Evolutionary conservation across 495 filamentous ascomycete species (phyloP).

Genomic region (Neurospora pannonica): DNA sequence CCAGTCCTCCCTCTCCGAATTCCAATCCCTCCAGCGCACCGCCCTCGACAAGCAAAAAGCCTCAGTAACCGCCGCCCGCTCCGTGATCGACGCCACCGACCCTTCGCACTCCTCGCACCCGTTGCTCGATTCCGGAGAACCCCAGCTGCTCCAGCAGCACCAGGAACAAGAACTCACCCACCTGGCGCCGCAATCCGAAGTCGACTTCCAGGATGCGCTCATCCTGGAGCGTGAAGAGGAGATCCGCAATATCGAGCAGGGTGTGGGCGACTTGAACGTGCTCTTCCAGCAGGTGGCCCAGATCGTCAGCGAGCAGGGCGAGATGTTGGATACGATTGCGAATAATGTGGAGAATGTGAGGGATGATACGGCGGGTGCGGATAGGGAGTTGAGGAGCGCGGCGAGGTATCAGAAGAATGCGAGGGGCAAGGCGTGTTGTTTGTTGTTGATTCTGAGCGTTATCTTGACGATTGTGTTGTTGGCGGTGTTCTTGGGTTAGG

Average conservation of each 20-base stretch:
- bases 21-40: constrained; percentile 78
- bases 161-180: constrained; percentile 72
- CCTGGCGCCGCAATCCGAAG: constrained; percentile 85
- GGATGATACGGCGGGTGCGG: constrained; percentile 72
- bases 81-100: constrained; percentile 43
- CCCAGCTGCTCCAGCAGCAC: constrained; percentile 49
- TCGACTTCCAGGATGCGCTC: constrained; percentile 92
- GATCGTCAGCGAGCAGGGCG: constrained; percentile 91
- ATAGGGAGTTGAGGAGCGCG: constrained; percentile 72
- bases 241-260: constrained; percentile 94
- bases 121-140: constrained; percentile 12
- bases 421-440: constrained; percentile 81
- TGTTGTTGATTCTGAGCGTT: constrained; percentile 82
- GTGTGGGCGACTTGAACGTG: constrained; percentile 90
- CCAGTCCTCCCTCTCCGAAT: constrained; percentile 74
- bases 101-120: constrained; percentile 18
- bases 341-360: constrained; percentile 76
- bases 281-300: constrained; percentile 94
- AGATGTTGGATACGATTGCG: constrained; percentile 76
- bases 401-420: constrained; percentile 89
- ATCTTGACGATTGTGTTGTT: constrained; percentile 82
- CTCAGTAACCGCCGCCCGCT: constrained; percentile 67
- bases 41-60: constrained; percentile 89
- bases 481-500: constrained; percentile 63
- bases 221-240: constrained; percentile 94